phyloP scores from a whole-genome alignment of 441 rosid species.

The Gossypium gossypioides region DNA sequence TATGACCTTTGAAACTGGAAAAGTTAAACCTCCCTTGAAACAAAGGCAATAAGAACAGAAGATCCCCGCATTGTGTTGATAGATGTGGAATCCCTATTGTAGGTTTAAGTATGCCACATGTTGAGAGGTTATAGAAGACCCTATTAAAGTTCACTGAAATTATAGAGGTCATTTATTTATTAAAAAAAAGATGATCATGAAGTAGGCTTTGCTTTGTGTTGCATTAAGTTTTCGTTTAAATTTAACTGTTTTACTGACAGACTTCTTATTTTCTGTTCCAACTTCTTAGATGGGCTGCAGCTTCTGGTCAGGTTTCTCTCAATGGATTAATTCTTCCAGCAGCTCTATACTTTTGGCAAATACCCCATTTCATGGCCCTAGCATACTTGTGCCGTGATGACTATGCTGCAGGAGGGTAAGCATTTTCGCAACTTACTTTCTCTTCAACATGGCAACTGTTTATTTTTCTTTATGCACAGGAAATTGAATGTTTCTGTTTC shows the following conservation, averaged over 20 bases:
- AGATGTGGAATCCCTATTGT: not conserved
- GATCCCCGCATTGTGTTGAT: not conserved
- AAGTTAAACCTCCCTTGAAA: not conserved
- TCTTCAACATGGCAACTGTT: not conserved
- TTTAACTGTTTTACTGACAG: not conserved
- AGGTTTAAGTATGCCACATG: not conserved
- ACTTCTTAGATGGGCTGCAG: constrained; percentile 79
- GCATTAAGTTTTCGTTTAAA: not conserved
- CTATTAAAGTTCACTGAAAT: too few species aligned
- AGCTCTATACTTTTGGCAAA: constrained; percentile 96
- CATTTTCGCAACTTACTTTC: not conserved
- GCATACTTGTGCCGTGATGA: constrained; percentile 76
- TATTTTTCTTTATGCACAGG: not conserved
- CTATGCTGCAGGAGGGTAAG: constrained; percentile 84
- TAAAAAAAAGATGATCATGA: not conserved
- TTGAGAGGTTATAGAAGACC: too few species aligned
- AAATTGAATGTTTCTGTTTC: not conserved
- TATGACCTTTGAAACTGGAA: too few species aligned
- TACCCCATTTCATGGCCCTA: constrained; percentile 98
- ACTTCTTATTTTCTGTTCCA: constrained; percentile 18
- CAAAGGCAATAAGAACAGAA: not conserved
- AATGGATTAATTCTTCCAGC: constrained; percentile 77
- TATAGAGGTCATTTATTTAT: not conserved
- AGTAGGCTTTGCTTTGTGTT: not conserved
- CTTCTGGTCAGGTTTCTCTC: constrained; percentile 58